Evolutionary conservation across 768 basidiomycete species (phyloP), one percentile per base, ranked within the genome.

Genomic region (Pleurotus salmoneostramineus): DNA sequence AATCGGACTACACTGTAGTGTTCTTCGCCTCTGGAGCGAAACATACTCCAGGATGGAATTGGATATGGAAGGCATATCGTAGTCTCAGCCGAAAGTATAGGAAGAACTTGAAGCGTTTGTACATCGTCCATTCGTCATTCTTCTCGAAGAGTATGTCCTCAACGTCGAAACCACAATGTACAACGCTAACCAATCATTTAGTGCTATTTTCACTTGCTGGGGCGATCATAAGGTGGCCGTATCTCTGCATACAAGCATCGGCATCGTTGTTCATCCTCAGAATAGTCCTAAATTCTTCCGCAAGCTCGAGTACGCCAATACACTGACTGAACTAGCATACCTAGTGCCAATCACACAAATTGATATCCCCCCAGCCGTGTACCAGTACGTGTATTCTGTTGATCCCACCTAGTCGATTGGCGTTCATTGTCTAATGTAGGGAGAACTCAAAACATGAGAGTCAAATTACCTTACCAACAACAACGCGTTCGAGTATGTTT

Each of bases 31-130:
- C 92, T 1, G 93, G 91, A 27, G 83, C 83, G 5, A 77, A 75
- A 60, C 77, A 93, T 71, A 81, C 84, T 2, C 93, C 93, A 4
- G 80, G 82, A 27, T 93, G 91, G 91, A 90, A 86, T 62, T 95
- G 93, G 93, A 81, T 95, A 7, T 94, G 92, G 92, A 93, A 90
- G 65, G 89, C 91, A 0, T 93, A 93, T 69, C 80, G 91, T 21
- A 88, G 87, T 65, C 74, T 89, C 46, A 91, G 80, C 66, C 77
- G 89, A 55, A 93, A 91, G 69, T 95, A 93, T 66, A 81, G 93
- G 55, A 95, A 95, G 75, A 92, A 95, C 66, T 70, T 95, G 58
- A 94, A 94, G 70, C 83, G 84, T 66, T 66, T 95, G 90, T 90
- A 87, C 69, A 89, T 95, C 59, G 88, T 95, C 3, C 93, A 95